These are phyloP conservation scores for Marchantia polymorpha DNA, from an alignment of 225 moss, liverwort and hornwort species.

Conservation along the genomic window DNA sequence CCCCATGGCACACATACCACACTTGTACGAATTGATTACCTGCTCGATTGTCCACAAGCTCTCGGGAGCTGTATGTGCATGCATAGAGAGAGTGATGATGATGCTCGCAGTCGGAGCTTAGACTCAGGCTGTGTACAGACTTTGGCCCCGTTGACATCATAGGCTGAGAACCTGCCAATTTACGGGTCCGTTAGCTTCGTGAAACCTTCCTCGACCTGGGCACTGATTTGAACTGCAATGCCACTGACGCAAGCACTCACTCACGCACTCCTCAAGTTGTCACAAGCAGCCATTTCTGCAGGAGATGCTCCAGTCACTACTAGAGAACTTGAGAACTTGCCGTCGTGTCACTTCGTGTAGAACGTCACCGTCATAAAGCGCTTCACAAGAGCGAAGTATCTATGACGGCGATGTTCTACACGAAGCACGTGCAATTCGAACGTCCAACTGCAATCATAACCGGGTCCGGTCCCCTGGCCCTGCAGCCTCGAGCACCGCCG, in stretches of 20 bases:
- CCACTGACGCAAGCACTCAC: not conserved
- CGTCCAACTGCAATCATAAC: too few species aligned
- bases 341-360: conserved; percentile 1
- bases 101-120: not conserved
- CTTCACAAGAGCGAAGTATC: not conserved
- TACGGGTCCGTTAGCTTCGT: not conserved
- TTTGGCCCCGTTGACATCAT: not conserved
- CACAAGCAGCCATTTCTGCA: not conserved
- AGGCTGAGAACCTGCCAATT: not conserved
- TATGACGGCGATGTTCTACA: conserved; percentile 8
- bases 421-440: conserved; percentile 5
- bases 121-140: not conserved
- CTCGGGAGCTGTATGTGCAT: not conserved
- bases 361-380: conserved; percentile 11
- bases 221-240: not conserved
- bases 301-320: not conserved
- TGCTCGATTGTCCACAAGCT: not conserved
- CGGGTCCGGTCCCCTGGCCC: too few species aligned
- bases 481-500: too few species aligned
- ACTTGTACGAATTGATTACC: not conserved
- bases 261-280: not conserved
- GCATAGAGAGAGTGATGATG: not conserved
- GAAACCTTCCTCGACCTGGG: not conserved
- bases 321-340: not conserved
- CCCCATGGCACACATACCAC: not conserved